Percentiles rank a stretch among this genome's conserved stretches.
phyloP scores from a whole-genome alignment of 208 protist species.

The Porcisia deanei region DNA sequence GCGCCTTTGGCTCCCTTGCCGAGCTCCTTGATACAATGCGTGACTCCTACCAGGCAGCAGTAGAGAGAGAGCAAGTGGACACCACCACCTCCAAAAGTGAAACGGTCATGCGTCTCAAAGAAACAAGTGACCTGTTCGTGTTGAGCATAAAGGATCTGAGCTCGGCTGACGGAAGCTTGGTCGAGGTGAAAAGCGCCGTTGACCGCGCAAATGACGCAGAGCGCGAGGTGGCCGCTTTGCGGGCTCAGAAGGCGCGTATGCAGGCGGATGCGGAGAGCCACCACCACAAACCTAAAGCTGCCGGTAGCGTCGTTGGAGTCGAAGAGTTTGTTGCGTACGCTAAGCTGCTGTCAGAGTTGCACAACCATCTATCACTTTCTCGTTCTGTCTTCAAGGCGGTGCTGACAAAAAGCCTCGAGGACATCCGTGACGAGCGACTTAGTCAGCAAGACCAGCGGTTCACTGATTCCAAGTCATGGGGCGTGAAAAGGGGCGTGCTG shows the following conservation, averaged over 20 bases:
- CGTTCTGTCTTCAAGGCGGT: constrained; percentile 47
- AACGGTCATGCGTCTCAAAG: constrained; percentile 10
- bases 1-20: constrained; percentile 14
- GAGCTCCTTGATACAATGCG: constrained; percentile 8
- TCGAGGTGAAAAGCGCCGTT: constrained; percentile 22
- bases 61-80: not conserved
- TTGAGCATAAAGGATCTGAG: constrained; percentile 17
- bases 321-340: constrained; percentile 29
- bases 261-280: constrained; percentile 22
- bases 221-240: constrained; percentile 27
- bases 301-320: constrained; percentile 7
- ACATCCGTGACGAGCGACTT: constrained; percentile 53
- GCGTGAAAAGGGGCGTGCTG: constrained; percentile 30
- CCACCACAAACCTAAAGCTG: not conserved
- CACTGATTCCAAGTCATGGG: constrained; percentile 42
- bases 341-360: constrained; percentile 57
- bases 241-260: constrained; percentile 34
- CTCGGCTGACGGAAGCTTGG: constrained; percentile 10
- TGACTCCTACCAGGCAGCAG: not conserved
- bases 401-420: constrained; percentile 40
- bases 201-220: constrained; percentile 7
- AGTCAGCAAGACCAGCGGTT: constrained; percentile 50
- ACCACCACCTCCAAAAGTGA: constrained; percentile 1
- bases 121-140: constrained; percentile 18
- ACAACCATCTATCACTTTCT: constrained; percentile 49